Evolutionary conservation across 2,329 filamentous ascomycete genomes (phyloP), one percentile per base, ranked within the genome.

Genomic region (Pyrenochaeta sp.): DNA sequence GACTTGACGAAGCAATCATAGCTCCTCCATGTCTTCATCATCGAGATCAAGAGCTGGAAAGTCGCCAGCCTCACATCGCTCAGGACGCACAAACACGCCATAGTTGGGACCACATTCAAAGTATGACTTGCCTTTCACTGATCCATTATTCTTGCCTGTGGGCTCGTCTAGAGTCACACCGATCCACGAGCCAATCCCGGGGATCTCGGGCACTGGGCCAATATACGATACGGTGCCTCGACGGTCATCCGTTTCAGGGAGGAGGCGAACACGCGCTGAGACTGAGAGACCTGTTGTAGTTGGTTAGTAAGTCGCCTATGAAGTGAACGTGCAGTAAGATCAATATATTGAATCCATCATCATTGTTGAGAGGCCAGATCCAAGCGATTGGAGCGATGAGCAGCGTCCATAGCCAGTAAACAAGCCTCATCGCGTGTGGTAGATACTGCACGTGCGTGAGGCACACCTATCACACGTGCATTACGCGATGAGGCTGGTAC

Each of bases 121-220:
- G 72, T 92, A 93, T 53, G 84, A 78, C 53, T 76, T 84, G 7
- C 79, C 81, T 44, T 73, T 72, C 55, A 91, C 83, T 58, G 84
- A 86, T 47, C 90, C 89, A 68, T 93, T 88, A 63, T 93, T 94
- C 77, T 89, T 90, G 42, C 88, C 89, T 29, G 87, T 86, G 1
- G 89, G 88, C 72, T 93, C 89, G 66, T 93, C 89, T 39, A 92
- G 79, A 17, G 68, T 67, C 38, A 94, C 76, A 27, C 88, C 89
- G 14, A 93, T 77, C 89, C 89, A 94, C 74, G 72, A 49, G 13
- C 73, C 73, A 17, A 83, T 78, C 37, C 80, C 81, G 4, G 86
- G 85, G 51, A 93, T 90, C 72, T 91, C 86, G 47, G 83, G 80
- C 34, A 93, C 86, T 14, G 85, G 80, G 19, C 89, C 89, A 40